Base-by-base conservation (phyloP, 78 protist species). In the Chrysochromulina parva region DNA sequence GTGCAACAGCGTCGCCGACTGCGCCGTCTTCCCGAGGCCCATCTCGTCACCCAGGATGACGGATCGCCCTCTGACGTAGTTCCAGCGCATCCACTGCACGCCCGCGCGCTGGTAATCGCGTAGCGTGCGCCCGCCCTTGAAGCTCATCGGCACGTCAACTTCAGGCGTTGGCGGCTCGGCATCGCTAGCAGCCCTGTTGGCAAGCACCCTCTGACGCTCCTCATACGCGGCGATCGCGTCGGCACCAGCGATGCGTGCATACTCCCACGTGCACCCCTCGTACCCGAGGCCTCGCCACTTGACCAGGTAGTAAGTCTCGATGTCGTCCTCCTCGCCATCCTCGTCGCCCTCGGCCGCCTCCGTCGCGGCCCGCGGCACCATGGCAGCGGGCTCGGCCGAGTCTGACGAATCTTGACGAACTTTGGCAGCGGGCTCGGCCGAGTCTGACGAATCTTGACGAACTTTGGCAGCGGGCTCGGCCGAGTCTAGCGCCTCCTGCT, bases 91-190 rank as follows among this genome's bases (percentile, higher is more conserved):
- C 93, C 92, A 95, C 5, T 59, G 13, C 48, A 94, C 55, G 57
- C 95, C 95, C 24, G 91, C 94, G 82, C 95, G 66, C 93, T 98
- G 99, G 93, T 98, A 97, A 93, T 96, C 98, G n/a, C 98, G 91
- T 28, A 98, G 91, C 53, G 7, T 14, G 78, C 47, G 26, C 19
- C 78, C 90, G 24, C 94, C 62, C 62, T 58, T 58, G 62, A 58
- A 58, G 62, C 24, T 58, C 24, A 58, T 7, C 62, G 62, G 62
- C 62, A 13, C 24, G 7, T 58, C 62, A 14, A 13, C 62, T 58
- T 13, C 24, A 58, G 62, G 24, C 62, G 24, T 14, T 58, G 7
- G 13, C 62, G 62, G 24, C 62, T 58, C 62, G 50, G 78, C 85
- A 69, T 13, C 90, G 73, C 16, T 5, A n/a, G 80, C 97, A 4